Percentiles rank a stretch among this genome's conserved stretches.
Conservation (phyloP, 2,329 filamentous ascomycete genomes). For the Fusarium marasasianum region DNA sequence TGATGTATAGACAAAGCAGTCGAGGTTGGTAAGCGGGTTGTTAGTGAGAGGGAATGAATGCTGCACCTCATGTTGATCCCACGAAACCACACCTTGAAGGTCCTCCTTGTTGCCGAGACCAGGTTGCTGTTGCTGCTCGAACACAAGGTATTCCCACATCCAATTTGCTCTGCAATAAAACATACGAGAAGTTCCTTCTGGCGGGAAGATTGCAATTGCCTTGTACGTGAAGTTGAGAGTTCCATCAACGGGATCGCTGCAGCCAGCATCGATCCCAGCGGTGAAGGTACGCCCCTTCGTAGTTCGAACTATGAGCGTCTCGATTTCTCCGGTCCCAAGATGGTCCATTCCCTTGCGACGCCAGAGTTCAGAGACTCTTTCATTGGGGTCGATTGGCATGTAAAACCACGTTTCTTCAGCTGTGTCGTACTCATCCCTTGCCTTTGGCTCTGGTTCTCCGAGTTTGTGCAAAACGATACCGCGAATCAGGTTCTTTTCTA, state of each 20-base stretch:
- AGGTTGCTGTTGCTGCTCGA: fast-evolving
- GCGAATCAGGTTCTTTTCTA: fast-evolving
- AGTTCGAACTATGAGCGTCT: neutral
- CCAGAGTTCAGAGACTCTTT: neutral
- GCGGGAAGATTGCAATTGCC: neutral
- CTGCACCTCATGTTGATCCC: neutral
- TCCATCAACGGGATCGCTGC: too few species aligned
- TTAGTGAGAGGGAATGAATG: neutral
- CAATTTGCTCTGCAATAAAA: neutral
- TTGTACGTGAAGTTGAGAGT: neutral
- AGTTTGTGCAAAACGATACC: neutral
- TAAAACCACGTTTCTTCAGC: fast-evolving
- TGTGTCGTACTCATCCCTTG: neutral
- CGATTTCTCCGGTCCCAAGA: too few species aligned
- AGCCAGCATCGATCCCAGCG: too few species aligned
- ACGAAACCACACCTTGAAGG: fast-evolving
- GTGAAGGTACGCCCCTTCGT: neutral
- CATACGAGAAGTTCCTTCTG: neutral
- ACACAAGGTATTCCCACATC: neutral
- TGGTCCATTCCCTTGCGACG: neutral
- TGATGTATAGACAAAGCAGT: neutral
- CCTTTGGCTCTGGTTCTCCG: neutral
- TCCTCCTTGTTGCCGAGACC: fast-evolving
- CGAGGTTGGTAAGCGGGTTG: fast-evolving
- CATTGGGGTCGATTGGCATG: neutral